A percentile compares a stretch with the other conserved stretches of the same genome.
Evolutionary conservation across 2,329 filamentous ascomycete genomes (phyloP).

Genomic region (Calonectria leucothoes): DNA sequence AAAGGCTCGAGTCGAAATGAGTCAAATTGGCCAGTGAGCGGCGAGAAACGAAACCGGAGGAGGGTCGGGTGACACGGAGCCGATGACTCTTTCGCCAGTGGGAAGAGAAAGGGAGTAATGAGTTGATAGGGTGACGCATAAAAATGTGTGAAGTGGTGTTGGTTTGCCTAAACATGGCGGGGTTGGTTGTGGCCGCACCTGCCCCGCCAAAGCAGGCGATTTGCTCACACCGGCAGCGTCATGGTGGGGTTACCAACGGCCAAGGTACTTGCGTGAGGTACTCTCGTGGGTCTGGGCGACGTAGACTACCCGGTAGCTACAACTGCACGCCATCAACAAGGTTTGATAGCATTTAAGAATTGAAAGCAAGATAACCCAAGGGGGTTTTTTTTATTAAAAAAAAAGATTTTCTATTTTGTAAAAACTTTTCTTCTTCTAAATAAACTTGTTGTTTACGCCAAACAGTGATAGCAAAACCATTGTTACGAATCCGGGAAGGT

Average conservation of each 20-base stretch:
- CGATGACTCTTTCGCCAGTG: conserved; percentile 36
- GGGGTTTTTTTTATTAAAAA: not conserved
- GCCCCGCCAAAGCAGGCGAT: conserved; percentile 39
- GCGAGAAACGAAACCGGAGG: conserved; percentile 24
- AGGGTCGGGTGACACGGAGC: conserved; percentile 32
- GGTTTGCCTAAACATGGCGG: conserved; percentile 32
- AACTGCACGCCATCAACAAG: not conserved
- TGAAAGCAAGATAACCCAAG: not conserved
- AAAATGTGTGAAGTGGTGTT: conserved; percentile 36
- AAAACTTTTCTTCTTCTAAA: not conserved
- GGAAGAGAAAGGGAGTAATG: conserved; percentile 8
- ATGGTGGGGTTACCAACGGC: conserved; percentile 36
- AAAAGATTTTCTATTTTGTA: not conserved
- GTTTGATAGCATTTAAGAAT: too few species aligned
- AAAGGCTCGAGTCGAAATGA: conserved; percentile 11
- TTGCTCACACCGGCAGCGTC: conserved; percentile 32
- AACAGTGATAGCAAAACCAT: not conserved
- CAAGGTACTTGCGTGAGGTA: conserved; percentile 5
- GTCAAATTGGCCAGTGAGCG: conserved; percentile 20
- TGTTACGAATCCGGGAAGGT: not conserved
- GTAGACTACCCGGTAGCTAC: not conserved
- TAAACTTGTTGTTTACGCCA: too few species aligned
- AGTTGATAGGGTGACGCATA: conserved; percentile 38
- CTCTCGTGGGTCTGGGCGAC: not conserved
- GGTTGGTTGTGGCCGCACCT: conserved; percentile 37